Evolutionary conservation across 495 filamentous ascomycete genomes (phyloP), one percentile per base, ranked within the genome.

Genomic region (Delitschia confertaspora): DNA sequence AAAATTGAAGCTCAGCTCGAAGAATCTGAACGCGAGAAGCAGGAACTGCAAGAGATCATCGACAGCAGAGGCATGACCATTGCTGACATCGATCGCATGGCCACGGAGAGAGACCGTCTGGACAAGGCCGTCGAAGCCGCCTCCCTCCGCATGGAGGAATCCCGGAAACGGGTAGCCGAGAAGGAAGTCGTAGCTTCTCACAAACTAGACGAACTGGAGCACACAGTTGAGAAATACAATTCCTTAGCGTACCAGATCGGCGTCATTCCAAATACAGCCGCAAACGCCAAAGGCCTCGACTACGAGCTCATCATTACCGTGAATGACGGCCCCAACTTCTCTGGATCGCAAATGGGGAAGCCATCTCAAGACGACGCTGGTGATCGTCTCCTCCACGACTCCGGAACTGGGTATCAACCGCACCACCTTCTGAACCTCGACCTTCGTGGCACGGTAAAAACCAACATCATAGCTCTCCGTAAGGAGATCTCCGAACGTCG

Each of bases 61-160:
- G 88, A 96, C 58, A 78, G 78, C 47, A 85, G 93, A 57, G 91
- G 89, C 3, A 87, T 99, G 53, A 91, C 85, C 33, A 88, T 93
- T 57, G 81, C 85, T 60, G 93, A 96, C 69, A 95, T 99, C 60
- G 91, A 99, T 71, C 88, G 88, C 56, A 95, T 99, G 89, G 93
- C 85, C 50, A 78, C 81, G 16, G 91, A 96, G 60, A 79, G 88
- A 23, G 91, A 96, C 58, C 80, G 93, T 9, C 73, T 96, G 23
- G 83, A 91, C 38, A 89, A 81, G 55, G 82, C 75, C 27, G 78
- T 93, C 37, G 83, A 93, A 43, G 72, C 80, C 8, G 82, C 87
- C 0, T 67, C 73, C 14, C 64, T 69, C 47, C 72, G 85, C 42
- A 71, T 94, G 1, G 85, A 89, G 45, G 91, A 95, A 47, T 72